These are phyloP conservation scores for Cyclostephanos tholiformis DNA, from an alignment of 108 stramenopile species.

Conservation along the genomic window DNA sequence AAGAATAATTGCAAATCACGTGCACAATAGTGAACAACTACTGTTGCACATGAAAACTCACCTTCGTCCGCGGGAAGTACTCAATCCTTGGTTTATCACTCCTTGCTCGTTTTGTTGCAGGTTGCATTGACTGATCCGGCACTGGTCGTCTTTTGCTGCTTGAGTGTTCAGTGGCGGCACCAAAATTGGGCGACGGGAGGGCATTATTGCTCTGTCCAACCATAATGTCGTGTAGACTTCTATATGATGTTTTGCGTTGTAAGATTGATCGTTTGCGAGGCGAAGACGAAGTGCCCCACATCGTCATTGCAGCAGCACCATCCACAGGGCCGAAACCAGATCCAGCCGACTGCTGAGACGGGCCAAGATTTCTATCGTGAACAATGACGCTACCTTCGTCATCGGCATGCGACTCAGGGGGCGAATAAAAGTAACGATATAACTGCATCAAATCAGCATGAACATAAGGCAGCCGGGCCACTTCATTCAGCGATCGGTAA, in stretches of 20 bases:
- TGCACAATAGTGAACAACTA: neutral
- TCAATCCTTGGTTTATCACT: constrained; percentile 71
- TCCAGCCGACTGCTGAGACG: constrained; percentile 13
- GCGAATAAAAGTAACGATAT: constrained; percentile 80
- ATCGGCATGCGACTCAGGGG: constrained; percentile 50
- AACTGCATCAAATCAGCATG: constrained; percentile 79
- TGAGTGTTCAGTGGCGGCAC: constrained; percentile 29
- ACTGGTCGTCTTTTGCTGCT: constrained; percentile 58
- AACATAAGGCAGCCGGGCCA: constrained; percentile 69
- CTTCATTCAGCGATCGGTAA: constrained; percentile 60
- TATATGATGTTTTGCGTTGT: constrained; percentile 81
- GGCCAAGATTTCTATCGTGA: constrained; percentile 17
- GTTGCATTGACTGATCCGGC: constrained; percentile 57
- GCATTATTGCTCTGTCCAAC: constrained; percentile 16
- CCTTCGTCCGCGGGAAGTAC: constrained; percentile 73
- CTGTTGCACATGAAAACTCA: constrained; percentile 18
- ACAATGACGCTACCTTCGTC: constrained; percentile 51
- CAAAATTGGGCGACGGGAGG: constrained; percentile 23
- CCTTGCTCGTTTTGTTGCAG: constrained; percentile 72
- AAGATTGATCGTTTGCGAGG: constrained; percentile 28
- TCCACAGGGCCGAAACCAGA: constrained; percentile 50
- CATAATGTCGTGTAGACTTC: constrained; percentile 45
- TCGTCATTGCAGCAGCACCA: constrained; percentile 2
- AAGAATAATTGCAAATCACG: constrained; percentile 52
- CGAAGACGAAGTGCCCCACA: neutral